phyloP scores from a whole-genome alignment of 1,284 basidiomycete genomes.

The Irpex sp. region DNA sequence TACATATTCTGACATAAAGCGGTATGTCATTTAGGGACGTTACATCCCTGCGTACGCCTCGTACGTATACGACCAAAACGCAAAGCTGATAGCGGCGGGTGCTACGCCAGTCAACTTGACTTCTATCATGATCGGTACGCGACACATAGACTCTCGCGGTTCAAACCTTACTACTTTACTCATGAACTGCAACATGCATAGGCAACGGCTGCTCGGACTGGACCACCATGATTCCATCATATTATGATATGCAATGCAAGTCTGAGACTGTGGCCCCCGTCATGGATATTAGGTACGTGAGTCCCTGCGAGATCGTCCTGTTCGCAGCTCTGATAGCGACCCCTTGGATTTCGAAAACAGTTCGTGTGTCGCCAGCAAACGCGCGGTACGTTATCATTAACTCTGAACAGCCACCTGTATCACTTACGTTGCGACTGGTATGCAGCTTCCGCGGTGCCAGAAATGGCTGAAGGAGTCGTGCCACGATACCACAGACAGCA shows the following conservation, averaged over 20 bases:
- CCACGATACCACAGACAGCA: constrained; percentile 43
- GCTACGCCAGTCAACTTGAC: constrained; percentile 80
- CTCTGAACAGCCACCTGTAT: neutral
- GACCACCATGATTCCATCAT: constrained; percentile 20
- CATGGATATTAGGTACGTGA: constrained; percentile 16
- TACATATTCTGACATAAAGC: neutral
- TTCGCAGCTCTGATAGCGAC: neutral
- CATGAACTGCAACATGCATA: neutral
- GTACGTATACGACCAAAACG: constrained; percentile 83
- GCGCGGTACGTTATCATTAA: constrained; percentile 12
- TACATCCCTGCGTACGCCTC: constrained; percentile 87
- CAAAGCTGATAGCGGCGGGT: constrained; percentile 58
- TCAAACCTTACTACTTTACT: neutral
- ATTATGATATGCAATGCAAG: constrained; percentile 25
- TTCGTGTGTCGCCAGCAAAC: constrained; percentile 21
- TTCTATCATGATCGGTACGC: constrained; percentile 80
- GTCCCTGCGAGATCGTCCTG: neutral
- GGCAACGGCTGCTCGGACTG: constrained; percentile 25
- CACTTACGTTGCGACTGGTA: neutral
- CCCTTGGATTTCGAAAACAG: constrained; percentile 1
- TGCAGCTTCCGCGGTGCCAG: constrained; percentile 37
- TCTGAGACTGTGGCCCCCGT: constrained; percentile 19
- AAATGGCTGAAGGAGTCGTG: constrained; percentile 35
- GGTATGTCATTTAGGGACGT: constrained; percentile 57
- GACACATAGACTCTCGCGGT: neutral